phyloP scores from a whole-genome alignment of 192 early-diverging fungal species.

The Backusella mclennaniae region DNA sequence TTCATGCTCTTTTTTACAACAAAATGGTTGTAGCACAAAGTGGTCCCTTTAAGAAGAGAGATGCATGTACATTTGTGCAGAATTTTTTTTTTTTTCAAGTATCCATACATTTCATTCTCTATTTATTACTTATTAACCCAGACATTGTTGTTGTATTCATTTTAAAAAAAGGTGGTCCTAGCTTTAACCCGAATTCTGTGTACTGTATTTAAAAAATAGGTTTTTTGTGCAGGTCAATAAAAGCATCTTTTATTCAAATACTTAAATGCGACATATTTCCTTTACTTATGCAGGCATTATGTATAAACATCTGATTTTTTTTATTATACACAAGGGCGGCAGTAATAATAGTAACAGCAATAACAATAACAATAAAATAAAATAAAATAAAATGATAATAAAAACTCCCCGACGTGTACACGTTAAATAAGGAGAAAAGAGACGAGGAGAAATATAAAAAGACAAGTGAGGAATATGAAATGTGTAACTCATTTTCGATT shows the following conservation, averaged over 20 bases:
- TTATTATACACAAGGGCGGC: background rate
- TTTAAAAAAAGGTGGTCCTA: background rate
- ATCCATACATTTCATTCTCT: background rate
- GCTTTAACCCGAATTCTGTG: background rate
- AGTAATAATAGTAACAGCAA: background rate
- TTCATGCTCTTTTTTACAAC: background rate
- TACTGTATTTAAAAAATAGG: background rate
- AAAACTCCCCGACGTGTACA: constrained; percentile 4
- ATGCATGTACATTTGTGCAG: background rate
- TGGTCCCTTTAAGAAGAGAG: background rate
- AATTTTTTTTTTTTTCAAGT: background rate
- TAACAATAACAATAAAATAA: background rate
- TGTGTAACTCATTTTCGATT: background rate
- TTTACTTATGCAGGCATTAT: background rate
- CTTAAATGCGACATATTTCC: background rate
- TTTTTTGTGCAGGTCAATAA: background rate
- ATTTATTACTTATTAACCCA: background rate
- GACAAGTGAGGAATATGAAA: background rate
- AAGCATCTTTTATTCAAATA: background rate
- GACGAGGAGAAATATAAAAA: background rate
- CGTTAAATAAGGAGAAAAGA: background rate
- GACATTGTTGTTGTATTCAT: background rate
- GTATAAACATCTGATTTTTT: background rate
- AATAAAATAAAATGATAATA: background rate
- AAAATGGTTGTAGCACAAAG: background rate